Evolutionary conservation across 441 rosid species (phyloP).

Genomic region (Eutrema salsugineum): DNA sequence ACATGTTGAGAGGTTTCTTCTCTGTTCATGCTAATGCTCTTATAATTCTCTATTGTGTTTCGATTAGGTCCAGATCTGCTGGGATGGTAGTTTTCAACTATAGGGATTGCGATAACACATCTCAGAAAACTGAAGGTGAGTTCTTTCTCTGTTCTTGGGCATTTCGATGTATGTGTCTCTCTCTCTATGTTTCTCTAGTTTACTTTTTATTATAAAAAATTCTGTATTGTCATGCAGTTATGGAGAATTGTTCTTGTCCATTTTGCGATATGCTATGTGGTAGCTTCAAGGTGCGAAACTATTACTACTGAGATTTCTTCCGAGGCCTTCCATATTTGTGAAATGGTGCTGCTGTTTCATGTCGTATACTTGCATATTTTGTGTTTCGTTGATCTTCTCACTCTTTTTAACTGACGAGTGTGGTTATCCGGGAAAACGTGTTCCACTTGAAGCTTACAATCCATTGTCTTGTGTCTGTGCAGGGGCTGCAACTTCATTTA

Average conservation of each 20-base stretch:
- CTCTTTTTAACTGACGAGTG: neutral
- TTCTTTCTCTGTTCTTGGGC: neutral
- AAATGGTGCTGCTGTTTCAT: neutral
- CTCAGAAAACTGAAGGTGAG: conserved; percentile 80
- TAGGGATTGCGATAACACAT: conserved; percentile 59
- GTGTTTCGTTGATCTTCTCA: neutral
- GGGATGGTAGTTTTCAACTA: conserved; percentile 78
- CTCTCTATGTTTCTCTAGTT: neutral
- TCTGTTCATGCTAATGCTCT: neutral
- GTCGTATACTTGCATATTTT: neutral
- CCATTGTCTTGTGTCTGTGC: conserved; percentile 29
- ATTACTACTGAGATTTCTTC: conserved; percentile 12
- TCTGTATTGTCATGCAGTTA: conserved; percentile 55
- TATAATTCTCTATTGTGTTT: conserved; percentile 19
- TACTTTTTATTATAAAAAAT: neutral
- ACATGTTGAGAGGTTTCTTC: neutral
- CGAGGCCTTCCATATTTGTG: conserved; percentile 1
- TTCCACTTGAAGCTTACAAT: conserved; percentile 15
- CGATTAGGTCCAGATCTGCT: conserved; percentile 47
- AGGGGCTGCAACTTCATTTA: conserved; percentile 88
- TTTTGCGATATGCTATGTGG: conserved; percentile 79
- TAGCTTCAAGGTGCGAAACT: conserved; percentile 63
- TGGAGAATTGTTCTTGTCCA: conserved; percentile 83
- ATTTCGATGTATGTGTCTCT: neutral
- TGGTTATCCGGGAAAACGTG: neutral